Percentiles rank a stretch among this genome's conserved stretches.
Evolutionary conservation across 257 asterid species (phyloP).

Genomic region (Echium plantagineum): DNA sequence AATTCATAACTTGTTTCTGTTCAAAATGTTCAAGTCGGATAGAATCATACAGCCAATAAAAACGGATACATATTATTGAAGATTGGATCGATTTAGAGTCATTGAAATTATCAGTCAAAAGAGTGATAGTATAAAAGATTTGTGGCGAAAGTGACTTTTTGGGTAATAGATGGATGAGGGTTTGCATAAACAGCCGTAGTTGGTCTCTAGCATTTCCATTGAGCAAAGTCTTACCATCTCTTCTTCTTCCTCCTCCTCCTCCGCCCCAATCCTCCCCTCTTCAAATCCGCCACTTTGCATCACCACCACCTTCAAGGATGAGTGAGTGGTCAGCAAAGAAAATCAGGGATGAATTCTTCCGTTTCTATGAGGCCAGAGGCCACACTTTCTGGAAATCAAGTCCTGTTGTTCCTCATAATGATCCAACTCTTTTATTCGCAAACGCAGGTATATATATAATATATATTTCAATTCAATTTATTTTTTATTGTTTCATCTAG

Average conservation of each 20-base stretch:
- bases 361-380: conserved; percentile 49
- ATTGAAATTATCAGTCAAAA: no score
- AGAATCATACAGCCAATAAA: no score
- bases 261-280: neutral
- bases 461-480: no score
- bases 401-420: conserved; percentile 89
- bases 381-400: conserved; percentile 68
- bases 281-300: neutral
- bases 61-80: no score
- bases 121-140: no score
- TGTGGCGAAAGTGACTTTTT: no score
- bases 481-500: no score
- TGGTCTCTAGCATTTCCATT: conserved; percentile 16
- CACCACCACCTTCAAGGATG: neutral
- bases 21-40: no score
- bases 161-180: conserved; percentile 3
- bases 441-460: conserved; percentile 48
- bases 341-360: conserved; percentile 51
- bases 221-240: conserved; percentile 3
- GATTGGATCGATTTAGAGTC: no score
- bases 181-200: neutral
- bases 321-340: conserved; percentile 70
- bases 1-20: no score
- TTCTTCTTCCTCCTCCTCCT: conserved; percentile 4
- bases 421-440: conserved; percentile 86